A percentile compares a stretch with the other conserved stretches of the same genome.
phyloP scores from a whole-genome alignment of 2,329 filamentous ascomycete genomes.

The Pyrenochaeta sp. region DNA sequence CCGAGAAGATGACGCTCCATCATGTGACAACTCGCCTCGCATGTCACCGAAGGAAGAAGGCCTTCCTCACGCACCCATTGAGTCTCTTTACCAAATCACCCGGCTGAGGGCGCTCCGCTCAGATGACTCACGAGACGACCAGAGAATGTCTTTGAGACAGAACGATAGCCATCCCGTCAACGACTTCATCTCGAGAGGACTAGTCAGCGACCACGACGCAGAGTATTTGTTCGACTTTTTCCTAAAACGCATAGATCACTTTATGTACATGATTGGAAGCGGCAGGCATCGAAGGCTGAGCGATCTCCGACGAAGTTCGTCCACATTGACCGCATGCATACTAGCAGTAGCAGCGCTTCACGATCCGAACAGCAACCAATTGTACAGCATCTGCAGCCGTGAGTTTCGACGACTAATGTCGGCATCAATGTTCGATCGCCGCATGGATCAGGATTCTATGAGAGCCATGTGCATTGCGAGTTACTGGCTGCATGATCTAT shows the following conservation, averaged over 20 bases:
- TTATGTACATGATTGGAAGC: constrained; percentile 58
- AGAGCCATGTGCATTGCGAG: constrained; percentile 68
- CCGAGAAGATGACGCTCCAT: constrained; percentile 43
- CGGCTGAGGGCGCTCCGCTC: constrained; percentile 46
- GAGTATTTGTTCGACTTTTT: constrained; percentile 54
- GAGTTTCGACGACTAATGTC: constrained; percentile 67
- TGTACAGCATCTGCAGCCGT: constrained; percentile 63
- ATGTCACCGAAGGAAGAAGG: constrained; percentile 37
- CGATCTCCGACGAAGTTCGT: constrained; percentile 61
- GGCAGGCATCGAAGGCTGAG: constrained; percentile 56
- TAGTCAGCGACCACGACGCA: constrained; percentile 55
- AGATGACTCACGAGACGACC: constrained; percentile 53
- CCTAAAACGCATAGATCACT: constrained; percentile 56
- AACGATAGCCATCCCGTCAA: constrained; percentile 21
- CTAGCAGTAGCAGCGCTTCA: constrained; percentile 67
- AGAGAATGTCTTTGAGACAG: constrained; percentile 7
- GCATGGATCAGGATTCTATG: constrained; percentile 66
- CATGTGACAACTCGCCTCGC: constrained; percentile 42
- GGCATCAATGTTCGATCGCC: constrained; percentile 65
- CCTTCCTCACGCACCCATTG: constrained; percentile 51
- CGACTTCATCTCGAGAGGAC: constrained; percentile 62
- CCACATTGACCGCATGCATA: constrained; percentile 64
- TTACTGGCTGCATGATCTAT: constrained; percentile 70
- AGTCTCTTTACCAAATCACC: constrained; percentile 60
- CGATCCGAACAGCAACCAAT: constrained; percentile 62